Conservation (phyloP, 306 rosid species). For the cucumber (Cucumis sativus) region Cucumber_9930_V3 NC_026660.2:2568501-2569000, state of each 20-base stretch:
- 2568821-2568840: background rate
- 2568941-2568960: too few relatives aligned
- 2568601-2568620: background rate
- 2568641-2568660: background rate
- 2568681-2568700: background rate
- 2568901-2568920: background rate
- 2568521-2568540: too few relatives aligned
- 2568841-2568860: background rate
- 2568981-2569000: too few relatives aligned
- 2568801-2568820: background rate
- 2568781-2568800: background rate
- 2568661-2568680: background rate
- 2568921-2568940: background rate
- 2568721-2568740: background rate
- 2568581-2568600: background rate
- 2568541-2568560: background rate
- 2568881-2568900: background rate
- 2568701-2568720: background rate
- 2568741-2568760: background rate
- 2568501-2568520: too few relatives aligned
- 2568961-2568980: too few relatives aligned
- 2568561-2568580: background rate
- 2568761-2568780: background rate
- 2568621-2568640: background rate
- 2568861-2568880: background rate